phyloP scores from a whole-genome alignment of 2,329 filamentous ascomycete species.

The Onygena corvina region DNA sequence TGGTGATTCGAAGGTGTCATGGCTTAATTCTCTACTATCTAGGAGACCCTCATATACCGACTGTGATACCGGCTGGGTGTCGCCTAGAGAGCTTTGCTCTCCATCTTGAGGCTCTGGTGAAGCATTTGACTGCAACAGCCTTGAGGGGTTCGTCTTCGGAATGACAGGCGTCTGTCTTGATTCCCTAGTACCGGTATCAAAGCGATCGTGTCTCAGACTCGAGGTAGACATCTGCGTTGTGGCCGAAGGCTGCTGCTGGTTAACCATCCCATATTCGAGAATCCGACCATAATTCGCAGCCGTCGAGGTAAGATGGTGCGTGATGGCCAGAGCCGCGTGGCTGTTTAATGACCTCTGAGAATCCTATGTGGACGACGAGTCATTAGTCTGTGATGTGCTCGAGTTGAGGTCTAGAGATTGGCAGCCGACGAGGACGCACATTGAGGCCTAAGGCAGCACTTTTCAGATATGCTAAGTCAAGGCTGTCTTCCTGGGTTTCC shows the following conservation, averaged over 20 bases:
- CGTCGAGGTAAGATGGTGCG: neutral
- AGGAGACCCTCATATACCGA: conserved; percentile 34
- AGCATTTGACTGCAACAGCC: conserved; percentile 16
- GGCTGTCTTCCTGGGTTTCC: conserved; percentile 32
- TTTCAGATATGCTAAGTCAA: conserved; percentile 32
- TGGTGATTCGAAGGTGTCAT: neutral
- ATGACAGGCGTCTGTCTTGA: neutral
- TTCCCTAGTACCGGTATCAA: neutral
- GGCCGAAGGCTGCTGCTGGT: conserved; percentile 3
- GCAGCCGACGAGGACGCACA: conserved; percentile 22
- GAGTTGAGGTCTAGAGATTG: conserved; percentile 5
- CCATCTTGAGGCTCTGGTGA: conserved; percentile 17
- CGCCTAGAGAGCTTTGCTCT: conserved; percentile 28
- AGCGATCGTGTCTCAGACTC: neutral
- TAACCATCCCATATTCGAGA: conserved; percentile 4
- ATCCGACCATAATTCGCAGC: neutral
- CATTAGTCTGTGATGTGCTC: neutral
- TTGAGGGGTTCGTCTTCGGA: conserved; percentile 5
- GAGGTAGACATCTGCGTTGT: conserved; percentile 7
- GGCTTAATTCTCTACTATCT: conserved; percentile 24
- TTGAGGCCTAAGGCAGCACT: conserved; percentile 31
- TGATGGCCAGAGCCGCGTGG: neutral
- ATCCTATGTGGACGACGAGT: neutral
- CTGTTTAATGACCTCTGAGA: neutral
- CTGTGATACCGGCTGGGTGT: conserved; percentile 37